Evolutionary conservation across 495 filamentous ascomycete genomes (phyloP).

Genomic region (Patellaria atrata): DNA sequence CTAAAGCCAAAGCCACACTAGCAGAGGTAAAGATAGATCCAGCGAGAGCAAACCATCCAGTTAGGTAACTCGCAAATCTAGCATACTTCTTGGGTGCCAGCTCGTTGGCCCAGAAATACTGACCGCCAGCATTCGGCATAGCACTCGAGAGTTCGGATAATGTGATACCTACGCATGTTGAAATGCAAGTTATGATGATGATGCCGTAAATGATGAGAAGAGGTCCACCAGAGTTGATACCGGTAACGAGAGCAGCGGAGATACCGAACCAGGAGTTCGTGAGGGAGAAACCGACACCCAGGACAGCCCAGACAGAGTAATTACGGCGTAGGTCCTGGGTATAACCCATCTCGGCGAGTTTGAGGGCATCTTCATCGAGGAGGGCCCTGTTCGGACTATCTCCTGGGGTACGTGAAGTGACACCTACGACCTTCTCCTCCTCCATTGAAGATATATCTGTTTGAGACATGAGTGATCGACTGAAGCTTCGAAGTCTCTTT

Average conservation of each 20-base stretch:
- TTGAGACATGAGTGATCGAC: too few relatives aligned
- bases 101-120: conserved; percentile 49
- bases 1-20: conserved; percentile 41
- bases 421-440: too few relatives aligned
- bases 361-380: conserved; percentile 20
- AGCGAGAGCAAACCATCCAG: conserved; percentile 45
- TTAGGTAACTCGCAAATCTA: conserved; percentile 40
- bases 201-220: conserved; percentile 47
- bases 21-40: conserved; percentile 44
- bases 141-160: conserved; percentile 43
- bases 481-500: too few relatives aligned
- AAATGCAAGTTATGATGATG: conserved; percentile 40
- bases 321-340: conserved; percentile 43
- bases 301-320: conserved; percentile 41
- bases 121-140: conserved; percentile 47
- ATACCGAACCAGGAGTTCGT: conserved; percentile 55
- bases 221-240: conserved; percentile 47
- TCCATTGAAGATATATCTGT: too few relatives aligned
- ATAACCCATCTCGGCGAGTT: conserved; percentile 41
- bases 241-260: conserved; percentile 41
- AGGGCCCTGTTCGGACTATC: too few relatives aligned
- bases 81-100: conserved; percentile 40
- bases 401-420: too few relatives aligned
- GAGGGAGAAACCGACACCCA: conserved; percentile 47
- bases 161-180: conserved; percentile 39